Evolutionary conservation across 495 filamentous ascomycete genomes (phyloP), one percentile per base, ranked within the genome.

Genomic region (Neurospora sp.): DNA sequence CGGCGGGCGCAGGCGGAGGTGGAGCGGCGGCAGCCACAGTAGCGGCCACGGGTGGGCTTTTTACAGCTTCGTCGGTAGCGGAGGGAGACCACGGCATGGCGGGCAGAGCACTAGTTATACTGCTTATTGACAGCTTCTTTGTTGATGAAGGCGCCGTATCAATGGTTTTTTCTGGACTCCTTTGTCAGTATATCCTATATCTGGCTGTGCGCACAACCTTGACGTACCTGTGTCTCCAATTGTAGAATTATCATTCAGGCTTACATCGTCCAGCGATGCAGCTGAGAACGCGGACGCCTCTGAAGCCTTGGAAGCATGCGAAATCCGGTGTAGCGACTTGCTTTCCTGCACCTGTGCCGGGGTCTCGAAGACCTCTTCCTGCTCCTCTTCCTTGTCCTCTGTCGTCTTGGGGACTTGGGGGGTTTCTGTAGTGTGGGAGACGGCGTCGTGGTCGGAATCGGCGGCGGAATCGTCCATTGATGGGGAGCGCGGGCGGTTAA

Each of bases 221-320:
- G 38, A 37, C 38, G 73, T 75, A 79, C 78, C 78, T 77, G 78
- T 78, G 12, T 74, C 74, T 31, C 74, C 74, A 53, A 76, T 74
- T 40, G 73, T 53, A 37, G 78, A 73, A 68, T 85, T 87, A 75
- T 89, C 89, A 40, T 87, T 88, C 65, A 94, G 83, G 74, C 88
- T 90, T 40, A 94, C 87, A 76, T 91, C 89, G 73, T 93, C 91
- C 42, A 93, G 85, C 9, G 72, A 74, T 69, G 72, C 74, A 35
- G 75, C 73, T 4, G 90, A 65, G 27, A 65, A 65, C 9, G 53
- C 53, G 53, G 53, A 65, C 22, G 53, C 53, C 53, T 65, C 53
- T 65, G 53, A 65, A 18, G 1, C 53, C 27, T 65, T 65, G 53
- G 53, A 91, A 20, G 83, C 83, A 69, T 83, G 86, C 31, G 92